Base-by-base conservation (phyloP, 176 grass and related monocot species). In the Hordeum marinum region DNA sequence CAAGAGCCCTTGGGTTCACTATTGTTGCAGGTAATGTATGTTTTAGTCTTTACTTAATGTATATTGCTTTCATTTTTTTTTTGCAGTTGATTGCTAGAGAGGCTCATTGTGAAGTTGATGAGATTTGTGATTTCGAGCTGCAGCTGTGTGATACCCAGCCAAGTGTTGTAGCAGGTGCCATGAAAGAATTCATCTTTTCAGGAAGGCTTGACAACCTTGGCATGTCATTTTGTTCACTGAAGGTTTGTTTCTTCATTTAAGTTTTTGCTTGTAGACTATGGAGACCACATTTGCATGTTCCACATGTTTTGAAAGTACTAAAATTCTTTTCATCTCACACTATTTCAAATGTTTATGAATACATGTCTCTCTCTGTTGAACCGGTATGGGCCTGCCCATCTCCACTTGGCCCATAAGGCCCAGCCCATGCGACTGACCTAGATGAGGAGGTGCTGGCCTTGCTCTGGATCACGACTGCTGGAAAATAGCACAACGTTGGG, bases 151-250 rank as follows among this genome's bases (percentile, higher is more conserved):
- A 98, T 85, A 98, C 93, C 68, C 96, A 98, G 81, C 91, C 96
- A 67, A 95, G 93, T 62, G 75, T 63, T 82, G 46, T 98, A 87
- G 93, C 83, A 69, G 96, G 96, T 85, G 89, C 91, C 78, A 90
- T 84, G 89, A 95, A 98, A 90, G 93, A 98, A 39, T 98, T 98
- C 77, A 90, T 98, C 65, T 98, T 95, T 89, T 98, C 96, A 21
- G 93, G 96, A 90, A 91, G 96, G 88, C 88, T 98, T 76, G 96
- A 98, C 78, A 98, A 98, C 85, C 96, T 98, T 79, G 94, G 96
- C 91, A 98, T 98, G 96, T 95, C 96, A 58, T 98, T 95, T 87
- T 98, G 96, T 80, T 91, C 93, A 73, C 82, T 98, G 71, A 90
- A 94, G 90, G 95, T 97, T 85, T 83, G 68, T 42, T 26, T 80